Base-by-base conservation (phyloP, 2,329 filamentous ascomycete genomes). In the Verticillium alfalfae region DNA sequence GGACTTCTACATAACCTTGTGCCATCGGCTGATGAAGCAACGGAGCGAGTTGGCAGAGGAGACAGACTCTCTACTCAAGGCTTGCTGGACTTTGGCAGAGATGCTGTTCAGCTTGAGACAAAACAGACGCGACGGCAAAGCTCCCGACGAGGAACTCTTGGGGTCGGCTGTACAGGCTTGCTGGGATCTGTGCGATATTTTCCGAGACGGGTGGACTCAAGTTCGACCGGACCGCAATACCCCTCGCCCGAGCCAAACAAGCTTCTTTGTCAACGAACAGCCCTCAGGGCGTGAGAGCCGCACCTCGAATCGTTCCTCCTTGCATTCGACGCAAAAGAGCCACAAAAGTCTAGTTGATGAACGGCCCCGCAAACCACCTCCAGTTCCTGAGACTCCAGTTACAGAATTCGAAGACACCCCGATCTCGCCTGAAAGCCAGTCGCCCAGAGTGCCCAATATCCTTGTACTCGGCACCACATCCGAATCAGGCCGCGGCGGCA, bases 1-100 rank as follows among this genome's bases (percentile, higher is more conserved):
- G 61, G 94, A 97, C 70, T 97, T 97, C 69, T 97, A 97, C 70
- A 90, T 97, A 67, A 96, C 94, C 0, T 75, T 98, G 2, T 97
- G 94, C 70, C 94, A 97, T 73, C 88, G 94, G 45, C 78, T 97
- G n/a, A 97, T 97, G 93, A 97, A 96, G 73, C 92, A 97, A 73
- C 86, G 91, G 62, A 90, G 86, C 60, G 89, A 91, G 34, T 75
- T 93, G 2, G 88, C 87, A 0, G 88, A 90, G 65, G 92, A 97
- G 69, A 94, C 92, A 0, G 93, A 97, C 72, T 88, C 91, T 7
- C 81, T 97, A 4, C 82, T 97, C 3, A 85, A 89, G 61, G 91
- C 93, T 26, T 97, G 93, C 71, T 97, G 94, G 94, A 85, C 88
- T 3, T 77, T 98, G 13, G 92, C 93, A 8, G 93, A 97, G 74